Conservation (phyloP, 176 grass and related monocot genomes). For the Musa schizocarpa region DNA sequence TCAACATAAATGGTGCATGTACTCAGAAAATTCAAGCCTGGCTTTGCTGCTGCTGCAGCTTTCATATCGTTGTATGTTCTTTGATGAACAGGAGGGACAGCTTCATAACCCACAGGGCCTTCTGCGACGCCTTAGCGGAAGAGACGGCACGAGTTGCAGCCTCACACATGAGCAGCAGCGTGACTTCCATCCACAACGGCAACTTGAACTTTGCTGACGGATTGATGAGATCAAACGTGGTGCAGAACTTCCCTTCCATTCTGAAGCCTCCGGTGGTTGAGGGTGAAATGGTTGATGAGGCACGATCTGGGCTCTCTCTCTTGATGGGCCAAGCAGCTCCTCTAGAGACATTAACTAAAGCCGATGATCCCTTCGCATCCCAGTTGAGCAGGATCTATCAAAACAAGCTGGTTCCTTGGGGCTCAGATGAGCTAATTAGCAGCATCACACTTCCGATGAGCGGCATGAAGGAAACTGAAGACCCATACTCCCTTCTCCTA, state of each 20-base stretch:
- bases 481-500: background rate
- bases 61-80: background rate
- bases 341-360: background rate
- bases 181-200: background rate
- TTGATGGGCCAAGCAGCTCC: background rate
- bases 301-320: background rate
- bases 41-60: too few species aligned
- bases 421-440: too few species aligned
- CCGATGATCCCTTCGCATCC: background rate
- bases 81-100: constrained; percentile 10
- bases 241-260: background rate
- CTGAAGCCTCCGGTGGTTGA: background rate
- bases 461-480: too few species aligned
- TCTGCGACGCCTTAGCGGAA: constrained; percentile 10
- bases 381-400: background rate
- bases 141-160: constrained; percentile 11
- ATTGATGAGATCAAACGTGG: background rate
- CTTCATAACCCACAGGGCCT: constrained; percentile 13
- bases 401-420: background rate
- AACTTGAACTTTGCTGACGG: background rate
- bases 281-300: background rate
- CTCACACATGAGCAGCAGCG: constrained; percentile 6
- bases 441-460: too few species aligned
- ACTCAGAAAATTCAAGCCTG: too few species aligned
- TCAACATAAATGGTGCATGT: too few species aligned